Conservation (phyloP, 116 monocot species). For the Trichopus zeylanicus region DNA sequence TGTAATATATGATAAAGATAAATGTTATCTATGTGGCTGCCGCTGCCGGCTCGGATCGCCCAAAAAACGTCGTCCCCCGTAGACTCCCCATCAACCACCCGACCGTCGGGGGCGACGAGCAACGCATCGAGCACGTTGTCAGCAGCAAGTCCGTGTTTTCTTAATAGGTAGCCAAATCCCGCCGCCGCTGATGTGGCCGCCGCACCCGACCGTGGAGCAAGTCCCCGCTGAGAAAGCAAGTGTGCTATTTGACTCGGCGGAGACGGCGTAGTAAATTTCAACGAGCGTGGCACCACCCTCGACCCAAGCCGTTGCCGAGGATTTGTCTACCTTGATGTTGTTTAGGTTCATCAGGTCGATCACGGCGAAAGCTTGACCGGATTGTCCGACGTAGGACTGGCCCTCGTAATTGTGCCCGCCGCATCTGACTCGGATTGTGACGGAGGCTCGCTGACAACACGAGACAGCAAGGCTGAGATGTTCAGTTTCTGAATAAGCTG, state of each 20-base stretch:
- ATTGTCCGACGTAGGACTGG: constrained; percentile 13
- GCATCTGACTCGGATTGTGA: constrained; percentile 21
- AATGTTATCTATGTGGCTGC: too few relatives aligned
- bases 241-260: constrained; percentile 4
- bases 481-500: too few relatives aligned
- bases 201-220: constrained; percentile 44
- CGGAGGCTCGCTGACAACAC: too few relatives aligned
- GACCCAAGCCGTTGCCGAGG: constrained; percentile 17
- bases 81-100: constrained; percentile 4
- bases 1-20: too few relatives aligned
- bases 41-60: constrained; percentile 59
- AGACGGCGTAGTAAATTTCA: constrained; percentile 25
- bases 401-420: constrained; percentile 41
- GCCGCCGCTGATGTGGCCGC: constrained; percentile 48
- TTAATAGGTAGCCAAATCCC: constrained; percentile 49
- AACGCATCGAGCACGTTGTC: constrained; percentile 48
- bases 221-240: constrained; percentile 40
- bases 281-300: constrained; percentile 30
- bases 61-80: constrained; percentile 56
- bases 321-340: constrained; percentile 7
- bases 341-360: constrained; percentile 25
- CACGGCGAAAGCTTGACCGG: constrained; percentile 11
- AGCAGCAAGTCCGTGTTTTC: constrained; percentile 48
- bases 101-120: constrained; percentile 23
- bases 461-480: too few relatives aligned